phyloP scores from a whole-genome alignment of 768 basidiomycete genomes.

The Auriculariales sp. region DNA sequence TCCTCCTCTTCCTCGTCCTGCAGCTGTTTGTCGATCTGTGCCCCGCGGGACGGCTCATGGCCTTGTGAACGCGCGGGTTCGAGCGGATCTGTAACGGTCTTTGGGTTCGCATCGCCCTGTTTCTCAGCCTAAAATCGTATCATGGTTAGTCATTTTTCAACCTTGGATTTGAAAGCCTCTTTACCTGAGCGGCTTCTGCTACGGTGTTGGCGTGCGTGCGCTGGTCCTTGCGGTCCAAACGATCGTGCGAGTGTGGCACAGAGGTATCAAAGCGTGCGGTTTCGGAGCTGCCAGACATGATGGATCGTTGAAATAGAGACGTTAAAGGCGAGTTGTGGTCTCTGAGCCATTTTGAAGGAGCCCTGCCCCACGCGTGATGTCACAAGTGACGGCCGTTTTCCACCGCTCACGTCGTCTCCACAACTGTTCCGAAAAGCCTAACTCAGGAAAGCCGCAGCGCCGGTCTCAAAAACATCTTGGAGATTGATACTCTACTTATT shows the following conservation, averaged over 20 bases:
- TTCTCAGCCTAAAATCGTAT: conserved; percentile 16
- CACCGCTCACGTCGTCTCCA: too few species aligned
- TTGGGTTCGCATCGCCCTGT: conserved; percentile 12
- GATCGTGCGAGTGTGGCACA: background rate
- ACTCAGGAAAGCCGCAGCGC: too few species aligned
- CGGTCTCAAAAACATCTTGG: too few species aligned
- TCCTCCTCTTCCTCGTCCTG: conserved; percentile 35
- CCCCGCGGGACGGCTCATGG: conserved; percentile 42
- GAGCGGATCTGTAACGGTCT: conserved; percentile 29
- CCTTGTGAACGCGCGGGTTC: conserved; percentile 38
- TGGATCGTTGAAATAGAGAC: too few species aligned
- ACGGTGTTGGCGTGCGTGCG: background rate
- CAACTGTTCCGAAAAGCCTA: too few species aligned
- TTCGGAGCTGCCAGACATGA: background rate
- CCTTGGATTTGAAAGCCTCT: too few species aligned
- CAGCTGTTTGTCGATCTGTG: conserved; percentile 41
- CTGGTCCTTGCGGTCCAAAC: background rate
- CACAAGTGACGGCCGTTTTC: too few species aligned
- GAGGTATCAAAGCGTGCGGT: background rate
- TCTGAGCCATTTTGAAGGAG: too few species aligned
- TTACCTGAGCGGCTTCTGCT: background rate
- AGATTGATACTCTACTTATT: too few species aligned
- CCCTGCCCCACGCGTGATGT: too few species aligned
- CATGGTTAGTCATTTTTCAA: too few species aligned
- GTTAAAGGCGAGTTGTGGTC: too few species aligned